Percentiles rank a stretch among this genome's conserved stretches.
These are phyloP conservation scores for Exutisphaerella laricina DNA, from an alignment of 2,329 filamentous ascomycete species.

Conservation along the genomic window DNA sequence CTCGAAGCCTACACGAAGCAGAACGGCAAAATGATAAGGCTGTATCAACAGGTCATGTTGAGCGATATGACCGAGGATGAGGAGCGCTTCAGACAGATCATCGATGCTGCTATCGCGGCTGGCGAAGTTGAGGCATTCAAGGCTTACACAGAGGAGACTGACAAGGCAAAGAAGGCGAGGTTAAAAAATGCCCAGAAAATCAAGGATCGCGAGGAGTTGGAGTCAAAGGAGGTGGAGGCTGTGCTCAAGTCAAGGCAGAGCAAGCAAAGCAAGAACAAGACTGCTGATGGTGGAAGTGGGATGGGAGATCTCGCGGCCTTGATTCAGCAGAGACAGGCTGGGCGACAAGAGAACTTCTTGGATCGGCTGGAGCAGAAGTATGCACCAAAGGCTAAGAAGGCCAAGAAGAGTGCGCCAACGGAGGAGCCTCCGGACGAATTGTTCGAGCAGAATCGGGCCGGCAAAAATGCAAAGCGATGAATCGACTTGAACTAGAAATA, in stretches of 20 bases:
- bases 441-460: slow-evolving; percentile 45
- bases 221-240: slow-evolving; percentile 68
- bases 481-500: no score
- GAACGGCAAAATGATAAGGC: slow-evolving; percentile 67
- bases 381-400: slow-evolving; percentile 42
- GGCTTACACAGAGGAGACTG: slow-evolving; percentile 67
- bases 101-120: slow-evolving; percentile 70
- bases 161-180: slow-evolving; percentile 36
- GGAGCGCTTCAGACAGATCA: slow-evolving; percentile 71
- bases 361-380: slow-evolving; percentile 76
- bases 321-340: slow-evolving; percentile 66
- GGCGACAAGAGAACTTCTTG: slow-evolving; percentile 57
- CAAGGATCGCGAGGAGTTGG: slow-evolving; percentile 56
- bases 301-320: slow-evolving; percentile 60
- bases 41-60: slow-evolving; percentile 83
- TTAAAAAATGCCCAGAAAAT: slow-evolving; percentile 59
- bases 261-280: slow-evolving; percentile 56
- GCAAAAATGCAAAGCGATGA: slow-evolving; percentile 22
- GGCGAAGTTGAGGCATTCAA: slow-evolving; percentile 62
- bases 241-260: slow-evolving; percentile 70
- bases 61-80: slow-evolving; percentile 81
- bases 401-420: slow-evolving; percentile 46
- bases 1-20: slow-evolving; percentile 67
- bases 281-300: slow-evolving; percentile 43
- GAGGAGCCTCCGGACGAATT: slow-evolving; percentile 60